A percentile compares a stretch with the other conserved stretches of the same genome.
These are phyloP conservation scores for Thuidium tamariscinum DNA, from an alignment of 225 moss, liverwort and hornwort genomes.

Conservation along the genomic window DNA sequence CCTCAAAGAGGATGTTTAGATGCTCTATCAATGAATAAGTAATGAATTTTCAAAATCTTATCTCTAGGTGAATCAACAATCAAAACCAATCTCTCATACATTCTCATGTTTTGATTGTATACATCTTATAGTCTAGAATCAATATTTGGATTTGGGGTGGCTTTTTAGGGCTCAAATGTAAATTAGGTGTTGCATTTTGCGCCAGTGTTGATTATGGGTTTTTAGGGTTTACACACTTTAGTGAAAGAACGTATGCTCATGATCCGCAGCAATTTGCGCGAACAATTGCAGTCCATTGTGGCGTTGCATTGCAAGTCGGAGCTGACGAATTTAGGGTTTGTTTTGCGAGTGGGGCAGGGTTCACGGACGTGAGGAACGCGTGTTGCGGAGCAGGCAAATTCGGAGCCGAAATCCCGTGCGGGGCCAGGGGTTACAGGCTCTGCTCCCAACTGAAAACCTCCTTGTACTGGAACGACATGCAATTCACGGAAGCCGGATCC, in stretches of 20 bases:
- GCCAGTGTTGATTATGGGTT: background rate
- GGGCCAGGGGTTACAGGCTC: background rate
- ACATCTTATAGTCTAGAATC: background rate
- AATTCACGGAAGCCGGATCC: slow-evolving; percentile 16
- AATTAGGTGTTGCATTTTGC: background rate
- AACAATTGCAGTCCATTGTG: background rate
- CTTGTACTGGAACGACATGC: slow-evolving; percentile 18
- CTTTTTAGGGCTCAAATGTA: too few species aligned
- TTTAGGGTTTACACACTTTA: background rate
- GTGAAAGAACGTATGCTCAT: background rate
- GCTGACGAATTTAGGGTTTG: background rate
- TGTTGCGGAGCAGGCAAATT: slow-evolving; percentile 36
- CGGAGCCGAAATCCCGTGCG: background rate
- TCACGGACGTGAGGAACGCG: background rate
- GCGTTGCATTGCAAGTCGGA: background rate
- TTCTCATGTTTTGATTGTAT: background rate
- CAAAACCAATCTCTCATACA: background rate
- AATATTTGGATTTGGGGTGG: background rate
- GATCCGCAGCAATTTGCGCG: background rate
- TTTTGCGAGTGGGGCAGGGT: slow-evolving; percentile 4
- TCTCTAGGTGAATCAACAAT: background rate
- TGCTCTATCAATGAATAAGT: too few species aligned
- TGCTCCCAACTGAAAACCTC: background rate
- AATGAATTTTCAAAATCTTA: background rate
- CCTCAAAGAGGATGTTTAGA: background rate